Evolutionary conservation across 139 green algal genomes (phyloP), one percentile per base, ranked within the genome.

Genomic region (Chlorella ohadii): DNA sequence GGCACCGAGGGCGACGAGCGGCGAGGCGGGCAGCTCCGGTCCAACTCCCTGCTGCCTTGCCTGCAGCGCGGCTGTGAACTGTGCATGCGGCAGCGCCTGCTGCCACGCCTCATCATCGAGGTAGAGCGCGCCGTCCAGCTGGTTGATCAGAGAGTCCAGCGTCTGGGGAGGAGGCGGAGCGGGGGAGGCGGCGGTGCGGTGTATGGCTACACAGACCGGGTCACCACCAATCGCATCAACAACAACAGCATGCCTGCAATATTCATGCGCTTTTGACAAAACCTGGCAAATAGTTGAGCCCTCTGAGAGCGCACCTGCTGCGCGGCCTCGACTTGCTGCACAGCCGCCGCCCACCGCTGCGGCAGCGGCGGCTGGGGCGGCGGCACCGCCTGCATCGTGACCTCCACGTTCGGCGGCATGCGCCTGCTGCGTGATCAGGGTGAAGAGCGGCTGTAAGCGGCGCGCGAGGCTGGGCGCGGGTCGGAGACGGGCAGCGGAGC

Each of bases 111-210:
- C 56, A 12, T 79, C 70, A 22, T 85, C 81, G 0, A 85, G 57
- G 28, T 80, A 80, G 28, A 85, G 81, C 2, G 81, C 81, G 5
- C 38, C 57, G 13, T 85, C 81, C 36, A 85, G 56, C 17, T 64
- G 41, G n/a, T 61, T 63, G 34, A 33, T 36, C 15, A 85, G 56
- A 0, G 41, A 17, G 36, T 65, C 57, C 6, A 79, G 56, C 2
- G n/a, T 47, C 33, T 59, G 51, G 51, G 51, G 51, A 59, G 51
- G 12, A 59, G 51, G 51, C 44, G 9, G 44, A 51, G 7, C 44
- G 44, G 44, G 7, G 44, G 44, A n/a, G n/a, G n/a, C n/a, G n/a
- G n/a, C n/a, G n/a, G n/a, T n/a, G n/a, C n/a, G n/a, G n/a, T n/a
- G n/a, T n/a, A n/a, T n/a, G n/a, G n/a, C n/a, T n/a, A n/a, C n/a